Base-by-base conservation (phyloP, 306 rosid species). In the Amphicarpaea edgeworthii region DNA sequence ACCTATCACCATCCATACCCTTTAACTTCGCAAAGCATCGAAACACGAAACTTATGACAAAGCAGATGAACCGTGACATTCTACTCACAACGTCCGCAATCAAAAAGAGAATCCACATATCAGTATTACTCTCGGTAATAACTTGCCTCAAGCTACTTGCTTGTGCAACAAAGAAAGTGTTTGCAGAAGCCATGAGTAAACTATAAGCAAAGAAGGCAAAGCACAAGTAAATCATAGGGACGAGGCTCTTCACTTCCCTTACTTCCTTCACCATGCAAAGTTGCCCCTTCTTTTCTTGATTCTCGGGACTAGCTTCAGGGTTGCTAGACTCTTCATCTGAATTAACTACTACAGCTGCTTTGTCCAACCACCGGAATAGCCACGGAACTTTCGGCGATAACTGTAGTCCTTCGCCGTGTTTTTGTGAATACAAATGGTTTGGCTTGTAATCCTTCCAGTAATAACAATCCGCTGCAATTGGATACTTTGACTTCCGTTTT, bases 141-240 rank as follows among this genome's bases (percentile, higher is more conserved):
- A 0, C 20, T 1, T 7, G 1, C 4, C 3, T 3, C 72, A 69
- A 2, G 38, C 11, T 11, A 1, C 6, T 50, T 7, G 1, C 8
- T 37, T 78, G 82, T 8, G 16, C 15, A 0, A 78, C 23, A 37
- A 70, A 78, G 65, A 45, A 70, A 70, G 82, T 60, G 23, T 4
- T 24, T 19, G 24, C 77, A 2, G 72, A 1, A 3, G 65, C 65
- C 12, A 7, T 1, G 10, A 59, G 41, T 24, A 59, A 59, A 59
- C 40, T 23, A 1, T 12, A 57, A 24, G n/a, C 17, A 26, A 57
- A 57, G 3, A 57, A 3, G 17, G 38, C 0, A 57, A 57, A 2
- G 14, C 16, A 3, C 3, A 57, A 3, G 63, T 24, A 57, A 7
- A 57, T 57, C 38, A 57, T n/a, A 3, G 38, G 38, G 24, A 24